Evolutionary conservation across 208 protist genomes (phyloP).

Genomic region (Acanthamoeba sp.): DNA sequence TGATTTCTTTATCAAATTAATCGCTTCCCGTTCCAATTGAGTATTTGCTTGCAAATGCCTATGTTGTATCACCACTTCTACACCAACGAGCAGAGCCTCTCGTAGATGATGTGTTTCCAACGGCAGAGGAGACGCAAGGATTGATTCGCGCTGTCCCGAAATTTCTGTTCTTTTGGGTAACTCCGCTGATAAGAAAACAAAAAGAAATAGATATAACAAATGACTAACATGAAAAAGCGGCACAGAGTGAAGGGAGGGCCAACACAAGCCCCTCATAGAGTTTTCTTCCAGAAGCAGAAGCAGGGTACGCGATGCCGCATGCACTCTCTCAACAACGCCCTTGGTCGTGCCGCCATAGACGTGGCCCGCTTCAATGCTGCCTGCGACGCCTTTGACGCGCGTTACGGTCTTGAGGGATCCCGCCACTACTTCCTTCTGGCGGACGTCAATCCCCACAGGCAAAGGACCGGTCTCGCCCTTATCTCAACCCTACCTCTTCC

Average conservation of each 20-base stretch:
- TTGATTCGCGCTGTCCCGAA: too few species aligned
- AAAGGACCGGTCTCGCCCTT: too few species aligned
- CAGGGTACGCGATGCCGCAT: background rate
- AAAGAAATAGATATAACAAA: too few species aligned
- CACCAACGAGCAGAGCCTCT: too few species aligned
- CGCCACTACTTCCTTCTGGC: slow-evolving; percentile 1
- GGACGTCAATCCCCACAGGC: background rate
- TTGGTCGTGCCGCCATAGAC: background rate
- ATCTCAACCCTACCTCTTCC: too few species aligned
- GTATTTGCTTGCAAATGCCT: too few species aligned
- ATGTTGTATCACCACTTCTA: too few species aligned
- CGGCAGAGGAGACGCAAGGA: too few species aligned
- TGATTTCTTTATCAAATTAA: background rate
- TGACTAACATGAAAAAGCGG: background rate
- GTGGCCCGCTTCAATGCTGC: background rate
- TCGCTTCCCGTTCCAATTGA: background rate
- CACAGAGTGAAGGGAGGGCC: background rate
- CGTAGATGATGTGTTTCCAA: too few species aligned
- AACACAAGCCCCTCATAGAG: too few species aligned
- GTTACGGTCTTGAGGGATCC: background rate
- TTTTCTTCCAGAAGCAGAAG: slow-evolving; percentile 60
- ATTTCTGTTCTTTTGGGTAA: too few species aligned
- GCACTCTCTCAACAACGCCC: slow-evolving; percentile 37
- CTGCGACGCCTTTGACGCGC: slow-evolving; percentile 24
- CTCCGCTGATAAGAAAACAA: too few species aligned